Base-by-base conservation (phyloP, 2,329 filamentous ascomycete genomes). In the Pseudogymnoascus sp. region DNA sequence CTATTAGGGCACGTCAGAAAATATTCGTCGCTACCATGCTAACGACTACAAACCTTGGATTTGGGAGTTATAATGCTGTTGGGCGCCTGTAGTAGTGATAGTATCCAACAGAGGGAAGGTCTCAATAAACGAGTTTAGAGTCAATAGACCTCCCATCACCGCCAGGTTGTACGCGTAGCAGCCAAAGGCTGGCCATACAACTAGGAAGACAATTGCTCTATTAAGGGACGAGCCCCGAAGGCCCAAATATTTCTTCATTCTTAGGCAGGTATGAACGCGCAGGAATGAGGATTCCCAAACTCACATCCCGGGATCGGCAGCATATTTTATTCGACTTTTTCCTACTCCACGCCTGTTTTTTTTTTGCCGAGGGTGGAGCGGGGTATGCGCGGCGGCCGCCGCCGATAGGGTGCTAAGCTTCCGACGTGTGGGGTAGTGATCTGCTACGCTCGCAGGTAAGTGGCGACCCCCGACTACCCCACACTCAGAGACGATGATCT, bases 101-200 rank as follows among this genome's bases (percentile, higher is more conserved):
- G 74, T 76, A 65, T 76, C 72, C 68, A 77, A 74, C 60, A 73
- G 60, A 2, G 74, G 74, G 60, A 77, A 77, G 10, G 72, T 74
- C 56, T 68, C 66, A 33, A 73, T 71, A 44, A 64, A 66, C n/a
- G 63, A 38, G 9, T 62, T 38, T 2, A 62, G 40, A 3, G 42
- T 63, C 42, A 65, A 35, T 7, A 77, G 69, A 9, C 74, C 74
- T 10, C 74, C 73, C 29, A 76, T 66, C 29, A 72, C 73, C 6
- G 74, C 72, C 64, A 76, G 74, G 65, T 76, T 76, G 68, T 76
- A 77, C 23, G 74, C 75, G 61, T 75, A 75, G 21, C 75, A 67
- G 63, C 75, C 72, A 66, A 76, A 76, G 6, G 77, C 69, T 2
- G 78, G 78, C 4, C 71, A 73, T n/a, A 79, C 77, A 42, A 80